These are phyloP conservation scores for Madurella mycetomatis DNA, from an alignment of 2,329 filamentous ascomycete species.

Conservation along the genomic window DNA sequence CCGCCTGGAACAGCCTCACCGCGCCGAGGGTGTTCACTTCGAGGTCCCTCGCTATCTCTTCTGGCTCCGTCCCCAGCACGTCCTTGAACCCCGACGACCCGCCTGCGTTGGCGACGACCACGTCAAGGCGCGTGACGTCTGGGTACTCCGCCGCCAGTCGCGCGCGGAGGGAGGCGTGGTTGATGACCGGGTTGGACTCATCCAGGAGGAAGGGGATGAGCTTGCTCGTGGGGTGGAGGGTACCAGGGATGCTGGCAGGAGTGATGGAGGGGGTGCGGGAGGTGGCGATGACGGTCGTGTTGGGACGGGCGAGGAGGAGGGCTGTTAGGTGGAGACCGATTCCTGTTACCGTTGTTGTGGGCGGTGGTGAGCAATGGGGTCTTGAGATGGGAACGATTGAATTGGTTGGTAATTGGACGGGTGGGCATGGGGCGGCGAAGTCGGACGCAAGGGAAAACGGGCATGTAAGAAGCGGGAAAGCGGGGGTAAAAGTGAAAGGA, in stretches of 20 bases:
- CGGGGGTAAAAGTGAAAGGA: background rate
- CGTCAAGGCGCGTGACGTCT: conserved; percentile 22
- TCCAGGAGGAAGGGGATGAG: conserved; percentile 24
- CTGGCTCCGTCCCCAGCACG: conserved; percentile 19
- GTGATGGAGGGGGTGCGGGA: conserved; percentile 20
- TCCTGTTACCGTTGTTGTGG: conserved; percentile 13
- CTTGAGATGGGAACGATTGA: no score
- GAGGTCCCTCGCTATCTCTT: conserved; percentile 22
- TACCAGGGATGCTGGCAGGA: conserved; percentile 71
- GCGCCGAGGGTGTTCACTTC: conserved; percentile 24
- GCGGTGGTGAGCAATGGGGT: no score
- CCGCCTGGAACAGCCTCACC: conserved; percentile 25
- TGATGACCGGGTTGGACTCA: conserved; percentile 11
- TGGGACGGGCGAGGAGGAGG: conserved; percentile 23
- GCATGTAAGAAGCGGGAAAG: background rate
- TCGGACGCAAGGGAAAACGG: background rate
- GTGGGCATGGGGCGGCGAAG: background rate
- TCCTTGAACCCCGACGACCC: conserved; percentile 18
- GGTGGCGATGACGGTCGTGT: conserved; percentile 28
- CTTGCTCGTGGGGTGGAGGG: conserved; percentile 35
- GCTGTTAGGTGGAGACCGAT: conserved; percentile 24
- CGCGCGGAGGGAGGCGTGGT: conserved; percentile 13
- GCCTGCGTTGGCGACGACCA: conserved; percentile 30
- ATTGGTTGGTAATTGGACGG: background rate
- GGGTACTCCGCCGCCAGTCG: conserved; percentile 9